Evolutionary conservation across 805 yeast genomes (phyloP).

Genomic region (Grigorovia yakushimaensis): DNA sequence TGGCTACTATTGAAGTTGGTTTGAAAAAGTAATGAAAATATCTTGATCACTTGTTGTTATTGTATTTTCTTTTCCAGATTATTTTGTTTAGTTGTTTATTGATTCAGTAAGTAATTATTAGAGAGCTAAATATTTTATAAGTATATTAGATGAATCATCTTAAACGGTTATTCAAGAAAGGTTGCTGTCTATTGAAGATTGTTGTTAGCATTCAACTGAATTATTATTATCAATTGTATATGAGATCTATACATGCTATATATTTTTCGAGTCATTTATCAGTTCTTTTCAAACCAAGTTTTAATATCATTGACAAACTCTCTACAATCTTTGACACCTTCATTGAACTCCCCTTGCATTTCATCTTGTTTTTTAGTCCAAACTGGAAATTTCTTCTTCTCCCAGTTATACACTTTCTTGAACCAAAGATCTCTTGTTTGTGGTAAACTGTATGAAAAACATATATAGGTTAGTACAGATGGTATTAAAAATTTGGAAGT

Average conservation of each 20-base stretch:
- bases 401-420: constrained; percentile 39
- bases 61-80: neutral
- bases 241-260: too few relatives aligned
- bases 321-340: constrained; percentile 7
- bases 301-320: neutral
- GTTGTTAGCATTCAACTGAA: too few relatives aligned
- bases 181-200: too few relatives aligned
- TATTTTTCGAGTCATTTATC: neutral
- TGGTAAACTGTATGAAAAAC: constrained; percentile 51
- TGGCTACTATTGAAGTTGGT: constrained; percentile 21
- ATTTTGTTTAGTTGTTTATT: neutral
- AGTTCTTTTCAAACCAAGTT: neutral
- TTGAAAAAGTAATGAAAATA: constrained; percentile 1
- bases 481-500: constrained; percentile 42
- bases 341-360: constrained; percentile 5
- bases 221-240: too few relatives aligned
- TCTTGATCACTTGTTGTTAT: neutral
- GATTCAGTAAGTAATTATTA: too few relatives aligned
- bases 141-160: too few relatives aligned
- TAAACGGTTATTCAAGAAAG: too few relatives aligned
- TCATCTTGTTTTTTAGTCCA: constrained; percentile 19
- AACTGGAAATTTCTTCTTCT: constrained; percentile 29
- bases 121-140: too few relatives aligned
- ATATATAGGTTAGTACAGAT: constrained; percentile 38
- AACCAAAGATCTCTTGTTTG: constrained; percentile 43